Evolutionary conservation across 1,139 yeast genomes (phyloP).

Genomic region (Pneumocystis wakefieldiae): DNA sequence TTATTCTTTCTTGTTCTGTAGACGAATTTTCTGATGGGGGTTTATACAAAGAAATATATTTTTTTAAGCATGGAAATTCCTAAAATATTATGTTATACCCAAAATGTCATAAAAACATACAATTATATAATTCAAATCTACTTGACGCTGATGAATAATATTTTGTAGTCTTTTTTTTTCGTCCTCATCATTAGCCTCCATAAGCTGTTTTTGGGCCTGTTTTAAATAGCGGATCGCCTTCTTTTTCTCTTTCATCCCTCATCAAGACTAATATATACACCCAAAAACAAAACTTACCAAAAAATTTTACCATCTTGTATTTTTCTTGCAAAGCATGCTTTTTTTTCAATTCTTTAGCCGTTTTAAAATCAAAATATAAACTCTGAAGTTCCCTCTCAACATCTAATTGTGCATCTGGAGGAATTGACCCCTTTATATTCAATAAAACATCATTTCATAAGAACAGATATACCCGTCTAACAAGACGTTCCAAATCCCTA

Average conservation of each 20-base stretch:
- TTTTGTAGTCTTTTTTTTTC: constrained; percentile 2
- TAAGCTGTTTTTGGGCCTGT: constrained; percentile 56
- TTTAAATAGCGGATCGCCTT: constrained; percentile 61
- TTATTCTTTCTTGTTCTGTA: neutral
- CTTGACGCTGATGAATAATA: constrained; percentile 3
- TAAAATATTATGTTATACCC: neutral
- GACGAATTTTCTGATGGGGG: neutral
- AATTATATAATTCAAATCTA: constrained; percentile 9
- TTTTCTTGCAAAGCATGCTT: constrained; percentile 46
- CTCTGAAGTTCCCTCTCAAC: constrained; percentile 18
- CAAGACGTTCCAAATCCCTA: constrained; percentile 65
- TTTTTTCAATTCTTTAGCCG: constrained; percentile 36
- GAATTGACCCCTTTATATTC: constrained; percentile 38
- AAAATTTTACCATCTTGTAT: constrained; percentile 88
- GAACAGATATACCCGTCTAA: constrained; percentile 21
- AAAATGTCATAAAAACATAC: neutral
- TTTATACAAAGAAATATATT: constrained; percentile 12
- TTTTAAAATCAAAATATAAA: constrained; percentile 16
- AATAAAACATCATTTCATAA: neutral
- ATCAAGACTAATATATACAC: constrained; percentile 1
- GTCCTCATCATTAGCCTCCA: constrained; percentile 30
- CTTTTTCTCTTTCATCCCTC: constrained; percentile 40
- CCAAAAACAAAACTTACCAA: constrained; percentile 20
- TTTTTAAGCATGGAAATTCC: constrained; percentile 8
- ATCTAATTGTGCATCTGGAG: constrained; percentile 63